Percentiles rank a stretch among this genome's conserved stretches.
phyloP scores from a whole-genome alignment of 2,329 filamentous ascomycete genomes.

The Cladobotryum mycophilum region DNA sequence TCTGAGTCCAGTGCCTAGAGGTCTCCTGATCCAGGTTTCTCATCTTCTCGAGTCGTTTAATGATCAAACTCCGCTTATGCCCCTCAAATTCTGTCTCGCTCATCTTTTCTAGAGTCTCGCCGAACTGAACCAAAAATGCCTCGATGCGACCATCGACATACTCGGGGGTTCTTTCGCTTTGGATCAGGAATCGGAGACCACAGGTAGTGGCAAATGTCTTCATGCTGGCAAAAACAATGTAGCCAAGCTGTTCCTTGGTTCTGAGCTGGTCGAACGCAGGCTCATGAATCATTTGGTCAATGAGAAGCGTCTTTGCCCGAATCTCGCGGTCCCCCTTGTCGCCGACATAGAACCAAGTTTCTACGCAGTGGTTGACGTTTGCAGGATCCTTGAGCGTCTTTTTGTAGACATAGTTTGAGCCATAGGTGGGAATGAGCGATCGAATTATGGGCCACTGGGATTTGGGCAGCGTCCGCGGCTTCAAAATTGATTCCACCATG shows the following conservation, averaged over 20 bases:
- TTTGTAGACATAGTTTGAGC: constrained; percentile 78
- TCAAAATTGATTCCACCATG: constrained; percentile 70
- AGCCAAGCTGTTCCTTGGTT: constrained; percentile 95
- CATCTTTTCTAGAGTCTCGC: constrained; percentile 65
- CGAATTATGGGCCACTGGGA: constrained; percentile 75
- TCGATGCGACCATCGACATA: constrained; percentile 88
- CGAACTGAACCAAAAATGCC: constrained; percentile 67
- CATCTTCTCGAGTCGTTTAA: constrained; percentile 79
- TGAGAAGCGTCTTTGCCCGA: constrained; percentile 70
- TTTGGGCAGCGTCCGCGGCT: constrained; percentile 65
- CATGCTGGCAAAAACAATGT: constrained; percentile 84
- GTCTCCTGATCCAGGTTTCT: constrained; percentile 89
- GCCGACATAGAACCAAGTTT: constrained; percentile 69
- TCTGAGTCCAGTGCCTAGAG: constrained; percentile 75
- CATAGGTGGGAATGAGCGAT: constrained; percentile 69
- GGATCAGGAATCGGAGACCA: constrained; percentile 83
- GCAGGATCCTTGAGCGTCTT: constrained; percentile 76
- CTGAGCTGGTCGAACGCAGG: constrained; percentile 90
- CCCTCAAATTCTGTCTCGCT: constrained; percentile 76
- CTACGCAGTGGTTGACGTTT: constrained; percentile 83
- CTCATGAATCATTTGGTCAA: constrained; percentile 88
- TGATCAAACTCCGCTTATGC: constrained; percentile 84
- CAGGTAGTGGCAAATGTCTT: constrained; percentile 68
- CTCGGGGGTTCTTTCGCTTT: constrained; percentile 78
- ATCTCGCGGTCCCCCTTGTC: constrained; percentile 60